Conservation (phyloP, 2,329 filamentous ascomycete species). For the Apiospora pterosperma region DNA sequence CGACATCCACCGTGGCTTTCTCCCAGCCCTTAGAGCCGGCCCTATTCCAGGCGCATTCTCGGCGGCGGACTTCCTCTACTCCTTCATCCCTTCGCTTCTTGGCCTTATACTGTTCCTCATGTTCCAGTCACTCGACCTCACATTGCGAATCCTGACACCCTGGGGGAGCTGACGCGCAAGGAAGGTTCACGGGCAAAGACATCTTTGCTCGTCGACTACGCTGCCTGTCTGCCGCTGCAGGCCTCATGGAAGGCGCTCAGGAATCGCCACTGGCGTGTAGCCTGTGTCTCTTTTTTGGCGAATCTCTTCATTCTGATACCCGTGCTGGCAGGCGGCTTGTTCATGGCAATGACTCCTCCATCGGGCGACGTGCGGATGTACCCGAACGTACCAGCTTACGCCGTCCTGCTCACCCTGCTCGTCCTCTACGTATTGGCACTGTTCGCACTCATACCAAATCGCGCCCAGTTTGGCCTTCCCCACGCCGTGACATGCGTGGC, state of each 20-base stretch:
- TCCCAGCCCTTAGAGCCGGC: conserved; percentile 60
- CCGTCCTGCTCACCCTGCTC: conserved; percentile 68
- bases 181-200: conserved; percentile 59
- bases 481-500: conserved; percentile 71
- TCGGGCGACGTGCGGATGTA: conserved; percentile 59
- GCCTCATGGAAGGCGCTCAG: conserved; percentile 53
- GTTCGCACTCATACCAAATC: conserved; percentile 56
- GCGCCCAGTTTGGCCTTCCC: conserved; percentile 63
- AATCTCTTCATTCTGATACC: conserved; percentile 61
- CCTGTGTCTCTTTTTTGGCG: conserved; percentile 56
- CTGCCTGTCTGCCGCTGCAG: conserved; percentile 61
- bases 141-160: conserved; percentile 63
- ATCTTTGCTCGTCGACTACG: conserved; percentile 68
- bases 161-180: conserved; percentile 60
- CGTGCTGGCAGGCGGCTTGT: conserved; percentile 65
- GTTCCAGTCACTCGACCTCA: conserved; percentile 64
- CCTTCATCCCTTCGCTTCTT: conserved; percentile 66
- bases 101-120: conserved; percentile 65
- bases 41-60: conserved; percentile 69
- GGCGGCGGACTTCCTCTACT: conserved; percentile 83
- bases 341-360: conserved; percentile 66
- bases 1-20: conserved; percentile 66
- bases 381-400: conserved; percentile 70
- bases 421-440: conserved; percentile 67
- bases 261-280: conserved; percentile 64